Evolutionary conservation across 441 rosid species (phyloP).

Genomic region (Gossypium gossypioides): DNA sequence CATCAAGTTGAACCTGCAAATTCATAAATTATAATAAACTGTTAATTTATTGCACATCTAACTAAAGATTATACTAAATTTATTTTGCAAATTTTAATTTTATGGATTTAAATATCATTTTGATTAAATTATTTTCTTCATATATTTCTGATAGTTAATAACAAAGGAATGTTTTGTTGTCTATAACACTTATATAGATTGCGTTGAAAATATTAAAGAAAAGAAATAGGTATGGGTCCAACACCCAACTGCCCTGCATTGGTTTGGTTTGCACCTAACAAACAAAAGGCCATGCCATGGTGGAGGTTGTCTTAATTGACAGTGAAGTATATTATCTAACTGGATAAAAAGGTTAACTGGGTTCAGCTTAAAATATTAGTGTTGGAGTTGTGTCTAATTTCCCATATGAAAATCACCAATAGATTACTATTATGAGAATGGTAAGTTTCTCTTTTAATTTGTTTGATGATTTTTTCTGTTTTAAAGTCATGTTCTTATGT

Average conservation of each 20-base stretch:
- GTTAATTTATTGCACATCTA: not conserved
- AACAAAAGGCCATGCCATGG: not conserved
- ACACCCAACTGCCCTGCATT: not conserved
- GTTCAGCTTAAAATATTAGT: not conserved
- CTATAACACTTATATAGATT: not conserved
- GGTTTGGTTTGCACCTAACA: not conserved
- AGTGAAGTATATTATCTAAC: not conserved
- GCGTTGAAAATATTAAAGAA: not conserved
- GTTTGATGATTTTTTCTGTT: not conserved
- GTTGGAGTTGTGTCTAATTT: not conserved
- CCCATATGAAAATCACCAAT: not conserved
- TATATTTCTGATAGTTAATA: not conserved
- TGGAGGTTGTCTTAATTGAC: not conserved
- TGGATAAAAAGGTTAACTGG: not conserved
- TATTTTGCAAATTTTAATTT: not conserved
- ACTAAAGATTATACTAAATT: not conserved
- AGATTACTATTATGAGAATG: not conserved
- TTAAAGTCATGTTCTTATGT: not conserved
- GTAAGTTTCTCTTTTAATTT: not conserved
- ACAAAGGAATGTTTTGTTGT: not conserved
- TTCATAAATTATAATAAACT: not conserved
- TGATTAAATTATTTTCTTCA: not conserved
- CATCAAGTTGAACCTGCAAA: constrained; percentile 2
- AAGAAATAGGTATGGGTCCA: not conserved
- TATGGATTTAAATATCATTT: not conserved